Conservation (phyloP, 331 rosid species). For the Prunus yedoensis region DNA sequence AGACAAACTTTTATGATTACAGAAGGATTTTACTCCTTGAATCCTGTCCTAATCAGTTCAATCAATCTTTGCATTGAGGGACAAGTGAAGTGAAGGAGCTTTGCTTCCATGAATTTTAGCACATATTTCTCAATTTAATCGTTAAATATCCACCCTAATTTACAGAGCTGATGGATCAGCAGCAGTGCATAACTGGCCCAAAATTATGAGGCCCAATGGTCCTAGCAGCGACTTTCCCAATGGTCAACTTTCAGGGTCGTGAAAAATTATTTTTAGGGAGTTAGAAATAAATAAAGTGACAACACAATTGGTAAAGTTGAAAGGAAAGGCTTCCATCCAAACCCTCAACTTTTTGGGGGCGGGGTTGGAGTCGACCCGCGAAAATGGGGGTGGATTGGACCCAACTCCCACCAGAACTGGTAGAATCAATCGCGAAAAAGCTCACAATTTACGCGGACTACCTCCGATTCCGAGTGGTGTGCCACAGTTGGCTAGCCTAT, state of each 20-base stretch:
- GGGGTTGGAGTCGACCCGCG: not conserved
- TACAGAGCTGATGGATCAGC: not conserved
- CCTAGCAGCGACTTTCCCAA: not conserved
- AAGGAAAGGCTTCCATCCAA: not conserved
- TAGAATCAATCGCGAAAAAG: conserved; percentile 38
- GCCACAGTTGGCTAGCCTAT: conserved; percentile 49
- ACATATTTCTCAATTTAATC: no score
- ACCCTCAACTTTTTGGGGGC: not conserved
- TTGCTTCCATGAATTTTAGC: no score
- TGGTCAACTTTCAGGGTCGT: not conserved
- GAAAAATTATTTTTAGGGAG: not conserved
- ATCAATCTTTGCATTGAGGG: not conserved
- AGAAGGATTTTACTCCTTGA: not conserved
- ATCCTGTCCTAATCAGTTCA: not conserved
- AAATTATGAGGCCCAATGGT: not conserved
- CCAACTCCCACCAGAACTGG: conserved; percentile 56
- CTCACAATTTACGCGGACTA: conserved; percentile 47
- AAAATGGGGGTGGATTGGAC: conserved; percentile 49
- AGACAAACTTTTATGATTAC: not conserved
- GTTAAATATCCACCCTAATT: not conserved
- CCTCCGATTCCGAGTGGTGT: conserved; percentile 50
- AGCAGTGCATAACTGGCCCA: no score
- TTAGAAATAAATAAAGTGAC: not conserved
- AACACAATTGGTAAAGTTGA: not conserved
- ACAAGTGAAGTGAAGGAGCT: no score